Conservation (phyloP, 2,329 filamentous ascomycete species). For the Fusarium albidum region DNA sequence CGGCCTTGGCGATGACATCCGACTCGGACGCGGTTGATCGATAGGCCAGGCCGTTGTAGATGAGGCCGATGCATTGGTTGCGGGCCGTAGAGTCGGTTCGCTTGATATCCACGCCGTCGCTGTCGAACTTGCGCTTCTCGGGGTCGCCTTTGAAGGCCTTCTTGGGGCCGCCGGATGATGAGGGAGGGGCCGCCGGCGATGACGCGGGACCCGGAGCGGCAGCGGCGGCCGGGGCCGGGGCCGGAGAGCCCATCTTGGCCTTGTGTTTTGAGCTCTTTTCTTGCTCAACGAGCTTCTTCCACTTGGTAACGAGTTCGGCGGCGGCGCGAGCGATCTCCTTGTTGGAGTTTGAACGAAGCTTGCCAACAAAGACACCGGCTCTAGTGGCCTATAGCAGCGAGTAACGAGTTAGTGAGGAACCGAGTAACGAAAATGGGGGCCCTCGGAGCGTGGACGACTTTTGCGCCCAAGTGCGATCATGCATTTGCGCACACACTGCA, state of each 20-base stretch:
- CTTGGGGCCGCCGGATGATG: slow-evolving; percentile 48
- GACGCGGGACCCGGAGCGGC: slow-evolving; percentile 63
- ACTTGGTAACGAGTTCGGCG: slow-evolving; percentile 84
- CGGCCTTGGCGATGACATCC: slow-evolving; percentile 74
- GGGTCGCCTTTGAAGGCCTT: slow-evolving; percentile 68
- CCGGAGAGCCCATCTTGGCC: slow-evolving; percentile 51
- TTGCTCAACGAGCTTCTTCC: slow-evolving; percentile 80
- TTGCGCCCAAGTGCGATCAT: slow-evolving; percentile 22
- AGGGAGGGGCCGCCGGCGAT: slow-evolving; percentile 59
- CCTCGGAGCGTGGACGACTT: too few relatives aligned
- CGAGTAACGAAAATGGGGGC: neutral
- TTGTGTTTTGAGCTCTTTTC: slow-evolving; percentile 62
- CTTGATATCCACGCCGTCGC: slow-evolving; percentile 80
- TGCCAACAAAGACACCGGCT: slow-evolving; percentile 89
- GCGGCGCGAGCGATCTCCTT: slow-evolving; percentile 83
- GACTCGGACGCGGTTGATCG: slow-evolving; percentile 75
- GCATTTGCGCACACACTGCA: slow-evolving; percentile 29
- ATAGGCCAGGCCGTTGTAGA: slow-evolving; percentile 88
- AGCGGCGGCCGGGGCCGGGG: slow-evolving; percentile 43
- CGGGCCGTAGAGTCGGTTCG: slow-evolving; percentile 78
- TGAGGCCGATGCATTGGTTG: slow-evolving; percentile 86
- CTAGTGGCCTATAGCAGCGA: slow-evolving; percentile 70
- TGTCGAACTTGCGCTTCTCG: slow-evolving; percentile 82
- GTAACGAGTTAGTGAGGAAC: slow-evolving; percentile 20
- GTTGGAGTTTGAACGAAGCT: slow-evolving; percentile 77